Percentiles rank a stretch among this genome's conserved stretches.
These are phyloP conservation scores for Stagonosporopsis rhizophila DNA, from an alignment of 2,329 filamentous ascomycete genomes.

Conservation along the genomic window DNA sequence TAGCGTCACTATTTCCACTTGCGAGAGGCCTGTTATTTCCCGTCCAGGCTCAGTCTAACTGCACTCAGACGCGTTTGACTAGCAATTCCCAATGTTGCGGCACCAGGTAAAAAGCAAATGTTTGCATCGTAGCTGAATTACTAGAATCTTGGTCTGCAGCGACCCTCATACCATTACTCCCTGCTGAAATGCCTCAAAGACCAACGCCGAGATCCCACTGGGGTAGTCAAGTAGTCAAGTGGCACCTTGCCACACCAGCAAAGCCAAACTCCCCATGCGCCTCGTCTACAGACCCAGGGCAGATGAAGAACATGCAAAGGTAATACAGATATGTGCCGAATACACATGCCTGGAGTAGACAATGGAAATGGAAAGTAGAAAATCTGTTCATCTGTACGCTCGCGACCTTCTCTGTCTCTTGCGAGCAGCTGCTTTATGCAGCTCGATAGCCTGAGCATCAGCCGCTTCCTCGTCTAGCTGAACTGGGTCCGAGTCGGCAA, in stretches of 20 bases:
- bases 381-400: slow-evolving; percentile 28
- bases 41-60: no score
- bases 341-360: slow-evolving; percentile 18
- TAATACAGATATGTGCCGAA: slow-evolving; percentile 27
- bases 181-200: slow-evolving; percentile 26
- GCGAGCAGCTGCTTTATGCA: slow-evolving; percentile 38
- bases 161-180: slow-evolving; percentile 24
- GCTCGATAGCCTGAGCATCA: slow-evolving; percentile 33
- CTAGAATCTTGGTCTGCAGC: slow-evolving; percentile 8
- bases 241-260: slow-evolving; percentile 11
- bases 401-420: slow-evolving; percentile 43
- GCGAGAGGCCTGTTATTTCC: not conserved
- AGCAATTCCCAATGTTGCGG: not conserved
- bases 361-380: slow-evolving; percentile 7
- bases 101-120: not conserved
- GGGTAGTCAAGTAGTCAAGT: not conserved
- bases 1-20: slow-evolving; percentile 1
- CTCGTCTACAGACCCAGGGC: slow-evolving; percentile 14
- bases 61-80: not conserved
- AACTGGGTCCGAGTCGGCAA: slow-evolving; percentile 45
- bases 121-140: slow-evolving; percentile 13
- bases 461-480: slow-evolving; percentile 34
- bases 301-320: slow-evolving; percentile 31
- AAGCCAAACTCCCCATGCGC: slow-evolving; percentile 25
- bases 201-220: slow-evolving; percentile 16